phyloP scores from a whole-genome alignment of 2,329 filamentous ascomycete species.

The Sporothrix curviconia region DNA sequence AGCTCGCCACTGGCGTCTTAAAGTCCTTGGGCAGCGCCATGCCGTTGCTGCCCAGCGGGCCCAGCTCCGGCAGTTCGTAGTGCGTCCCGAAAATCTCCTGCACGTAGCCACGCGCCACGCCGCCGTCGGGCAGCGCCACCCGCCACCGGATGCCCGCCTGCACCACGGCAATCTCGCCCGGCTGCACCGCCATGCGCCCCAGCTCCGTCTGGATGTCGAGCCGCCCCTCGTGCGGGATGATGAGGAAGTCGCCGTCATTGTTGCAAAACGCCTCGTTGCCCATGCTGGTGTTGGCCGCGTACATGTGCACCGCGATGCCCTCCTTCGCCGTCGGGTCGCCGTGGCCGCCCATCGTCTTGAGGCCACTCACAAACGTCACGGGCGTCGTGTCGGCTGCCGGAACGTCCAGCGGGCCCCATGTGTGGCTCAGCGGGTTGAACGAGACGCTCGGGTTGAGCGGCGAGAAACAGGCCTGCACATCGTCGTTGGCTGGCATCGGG shows the following conservation, averaged over 20 bases:
- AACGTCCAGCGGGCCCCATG: slow-evolving; percentile 41
- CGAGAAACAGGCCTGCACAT: slow-evolving; percentile 39
- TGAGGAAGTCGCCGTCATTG: slow-evolving; percentile 61
- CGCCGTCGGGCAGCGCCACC: slow-evolving; percentile 41
- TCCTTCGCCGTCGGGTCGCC: slow-evolving; percentile 44
- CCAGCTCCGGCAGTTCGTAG: slow-evolving; percentile 60
- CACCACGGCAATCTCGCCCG: slow-evolving; percentile 61
- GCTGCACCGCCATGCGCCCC: slow-evolving; percentile 49
- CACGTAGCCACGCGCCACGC: slow-evolving; percentile 46
- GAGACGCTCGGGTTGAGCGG: slow-evolving; percentile 33
- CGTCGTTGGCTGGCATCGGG: slow-evolving; percentile 4
- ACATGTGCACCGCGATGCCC: slow-evolving; percentile 44
- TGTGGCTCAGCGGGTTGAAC: slow-evolving; percentile 34
- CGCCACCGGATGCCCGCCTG: slow-evolving; percentile 59
- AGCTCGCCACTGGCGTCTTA: slow-evolving; percentile 52
- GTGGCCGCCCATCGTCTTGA: slow-evolving; percentile 43
- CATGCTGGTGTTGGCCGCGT: slow-evolving; percentile 42
- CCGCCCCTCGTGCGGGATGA: slow-evolving; percentile 58
- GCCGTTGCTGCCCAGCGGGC: slow-evolving; percentile 59
- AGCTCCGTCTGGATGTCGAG: slow-evolving; percentile 65
- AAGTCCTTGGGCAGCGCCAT: slow-evolving; percentile 62
- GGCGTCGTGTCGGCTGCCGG: slow-evolving; percentile 9
- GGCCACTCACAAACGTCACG: slow-evolving; percentile 41
- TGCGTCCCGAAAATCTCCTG: slow-evolving; percentile 60
- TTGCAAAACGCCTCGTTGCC: slow-evolving; percentile 42